Base-by-base conservation (phyloP, 768 basidiomycete genomes). In the Tricholoma sp. region DNA sequence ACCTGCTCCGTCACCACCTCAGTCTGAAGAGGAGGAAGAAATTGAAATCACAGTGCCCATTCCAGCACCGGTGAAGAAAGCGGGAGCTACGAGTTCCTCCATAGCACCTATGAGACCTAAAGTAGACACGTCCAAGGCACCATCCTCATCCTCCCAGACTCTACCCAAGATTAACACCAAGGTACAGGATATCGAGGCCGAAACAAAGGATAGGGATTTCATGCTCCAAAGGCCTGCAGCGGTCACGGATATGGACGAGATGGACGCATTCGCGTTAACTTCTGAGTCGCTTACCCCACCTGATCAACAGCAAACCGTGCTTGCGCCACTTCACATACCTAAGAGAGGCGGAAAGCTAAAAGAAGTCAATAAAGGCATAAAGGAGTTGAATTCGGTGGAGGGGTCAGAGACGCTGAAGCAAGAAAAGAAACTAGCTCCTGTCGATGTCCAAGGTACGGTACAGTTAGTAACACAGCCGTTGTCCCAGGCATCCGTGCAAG, bases 1-100 rank as follows among this genome's bases (percentile, higher is more conserved):
- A 18, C 41, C 54, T 44, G 37, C 17, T 2, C 53, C 48, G n/a
- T 51, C 24, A 20, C 45, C 29, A 34, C 48, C 60, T 34, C 63
- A 66, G 50, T 56, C 44, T 15, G 61, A 64, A 28, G 66, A 66
- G n/a, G 58, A 56, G 9, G 50, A 36, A 24, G 24, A 24, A 24
- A 24, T 24, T 4, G 24, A 24, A 29, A 33, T 58, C 48, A 15
- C 60, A 42, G 28, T 63, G 51, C 54, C 44, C 56, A 17, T 61
- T 55, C 41, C 37, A 31, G 28, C 42, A 33, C 12, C 52, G 8
- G 24, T 34, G 17, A 41, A 53, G 20, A 52, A 56, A 52, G 32
- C 53, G 39, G 54, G 48, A 39, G 42, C 32, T 24, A 1, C 24
- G 24, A 18, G 28, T 7, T 3, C 2, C 52, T 6, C 54, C 29